Evolutionary conservation across 306 rosid genomes (phyloP), one percentile per base, ranked within the genome.

Genomic region (Inga leiocalycina): DNA sequence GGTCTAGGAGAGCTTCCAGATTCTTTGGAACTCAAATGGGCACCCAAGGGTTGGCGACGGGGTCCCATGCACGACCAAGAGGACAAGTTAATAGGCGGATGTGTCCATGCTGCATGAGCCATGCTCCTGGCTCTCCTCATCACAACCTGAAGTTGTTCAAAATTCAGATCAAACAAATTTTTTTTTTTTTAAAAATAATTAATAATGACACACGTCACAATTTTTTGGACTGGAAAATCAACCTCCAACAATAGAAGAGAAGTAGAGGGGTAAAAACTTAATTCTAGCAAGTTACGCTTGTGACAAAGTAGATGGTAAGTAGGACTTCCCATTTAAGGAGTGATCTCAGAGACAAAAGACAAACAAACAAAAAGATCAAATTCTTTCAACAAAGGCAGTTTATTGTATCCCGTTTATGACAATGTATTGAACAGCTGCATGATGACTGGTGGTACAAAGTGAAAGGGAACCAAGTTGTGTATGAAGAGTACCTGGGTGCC

Each of bases 61-160:
- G 99, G 99, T 49, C 97, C 99, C 72, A 96, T 91, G 91, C 99
- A 96, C 44, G 98, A 92, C 99, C 98, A 96, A 64, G 99, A 91
- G 27, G 98, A 87, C 64, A 96, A 74, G 78, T 74, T 81, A 69
- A 96, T 92, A 34, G 82, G 80, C 61, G 97, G 99, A 65, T 92
- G 98, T 22, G 88, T 81, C 99, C 99, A 96, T 76, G 99, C 99
- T 75, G 99, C 98, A 82, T 85, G 95, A 83, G 98, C 99, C 98
- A 96, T 90, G 90, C 93, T 94, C 89, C 89, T 93, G 27, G 98
- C 98, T 88, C 95, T 96, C 87, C 78, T 94, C 98, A 96, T 92
- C 84, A 91, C 98, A 66, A 94, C 98, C 99, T 96, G 84, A 72
- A 59, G 77, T 86, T n/a, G 64, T 67, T 39, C 48, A 74, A 85